A percentile compares a stretch with the other conserved stretches of the same genome.
Conservation (phyloP, 257 asterid species). For the Solanum acaule region DNA sequence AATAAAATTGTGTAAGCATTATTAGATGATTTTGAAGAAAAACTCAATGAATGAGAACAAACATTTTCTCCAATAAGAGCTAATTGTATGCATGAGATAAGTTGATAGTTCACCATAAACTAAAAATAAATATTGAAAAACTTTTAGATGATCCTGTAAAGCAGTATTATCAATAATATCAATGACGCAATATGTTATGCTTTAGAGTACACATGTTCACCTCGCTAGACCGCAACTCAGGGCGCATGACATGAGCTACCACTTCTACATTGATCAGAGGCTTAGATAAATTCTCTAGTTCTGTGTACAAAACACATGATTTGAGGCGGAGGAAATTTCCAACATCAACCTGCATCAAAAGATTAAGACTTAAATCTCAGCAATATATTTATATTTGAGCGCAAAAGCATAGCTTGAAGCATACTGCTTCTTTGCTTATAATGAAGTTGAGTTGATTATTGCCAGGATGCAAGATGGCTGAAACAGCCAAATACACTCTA, state of each 20-base stretch:
- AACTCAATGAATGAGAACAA: background rate
- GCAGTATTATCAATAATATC: background rate
- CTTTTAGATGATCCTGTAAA: background rate
- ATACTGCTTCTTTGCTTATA: background rate
- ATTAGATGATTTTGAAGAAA: background rate
- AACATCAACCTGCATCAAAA: constrained; percentile 71
- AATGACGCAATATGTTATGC: background rate
- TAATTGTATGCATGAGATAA: background rate
- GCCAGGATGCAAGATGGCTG: background rate
- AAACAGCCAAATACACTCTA: background rate
- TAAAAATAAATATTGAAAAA: background rate
- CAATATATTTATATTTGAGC: background rate
- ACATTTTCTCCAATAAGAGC: background rate
- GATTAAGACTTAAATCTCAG: background rate
- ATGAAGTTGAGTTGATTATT: background rate
- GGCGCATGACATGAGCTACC: constrained; percentile 80
- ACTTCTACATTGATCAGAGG: constrained; percentile 90
- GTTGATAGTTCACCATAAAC: background rate
- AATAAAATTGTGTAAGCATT: background rate
- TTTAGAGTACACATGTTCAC: constrained; percentile 18
- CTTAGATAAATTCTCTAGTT: constrained; percentile 44
- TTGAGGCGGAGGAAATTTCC: constrained; percentile 90
- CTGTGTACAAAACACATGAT: constrained; percentile 75
- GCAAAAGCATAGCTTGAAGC: background rate
- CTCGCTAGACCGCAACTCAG: constrained; percentile 81